phyloP scores from a whole-genome alignment of 768 basidiomycete genomes.

The Lactifluus subvellereus region DNA sequence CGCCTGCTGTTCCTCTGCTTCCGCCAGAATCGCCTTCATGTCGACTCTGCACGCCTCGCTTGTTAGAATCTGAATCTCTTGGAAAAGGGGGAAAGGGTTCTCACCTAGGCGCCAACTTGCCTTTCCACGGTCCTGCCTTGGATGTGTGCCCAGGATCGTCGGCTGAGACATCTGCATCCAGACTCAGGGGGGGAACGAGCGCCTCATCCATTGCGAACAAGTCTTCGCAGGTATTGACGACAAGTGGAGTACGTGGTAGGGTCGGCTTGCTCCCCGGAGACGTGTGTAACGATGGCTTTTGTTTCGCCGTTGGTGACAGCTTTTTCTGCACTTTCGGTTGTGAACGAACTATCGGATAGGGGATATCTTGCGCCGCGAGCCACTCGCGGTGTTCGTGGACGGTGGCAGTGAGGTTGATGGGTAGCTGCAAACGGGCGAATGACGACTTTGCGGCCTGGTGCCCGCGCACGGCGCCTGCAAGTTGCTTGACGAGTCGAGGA shows the following conservation, averaged over 20 bases:
- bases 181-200: conserved; percentile 29
- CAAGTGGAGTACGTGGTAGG: conserved; percentile 25
- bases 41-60: conserved; percentile 50
- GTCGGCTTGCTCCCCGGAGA: conserved; percentile 29
- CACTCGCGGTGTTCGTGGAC: conserved; percentile 63
- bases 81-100: conserved; percentile 24
- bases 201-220: conserved; percentile 82
- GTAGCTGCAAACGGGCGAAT: conserved; percentile 49
- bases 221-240: conserved; percentile 46
- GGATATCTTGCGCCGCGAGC: conserved; percentile 65
- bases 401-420: conserved; percentile 41
- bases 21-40: conserved; percentile 83
- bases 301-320: conserved; percentile 32
- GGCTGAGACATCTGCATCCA: conserved; percentile 17
- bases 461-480: conserved; percentile 50
- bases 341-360: conserved; percentile 43
- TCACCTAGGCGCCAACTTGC: conserved; percentile 43
- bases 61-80: neutral
- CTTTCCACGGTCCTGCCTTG: conserved; percentile 32
- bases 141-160: neutral
- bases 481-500: conserved; percentile 54
- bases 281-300: conserved; percentile 27
- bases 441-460: conserved; percentile 65
- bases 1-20: conserved; percentile 42
- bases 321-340: conserved; percentile 25